phyloP scores from a whole-genome alignment of 2,329 filamentous ascomycete species.

The Rosellinia necatrix region DNA sequence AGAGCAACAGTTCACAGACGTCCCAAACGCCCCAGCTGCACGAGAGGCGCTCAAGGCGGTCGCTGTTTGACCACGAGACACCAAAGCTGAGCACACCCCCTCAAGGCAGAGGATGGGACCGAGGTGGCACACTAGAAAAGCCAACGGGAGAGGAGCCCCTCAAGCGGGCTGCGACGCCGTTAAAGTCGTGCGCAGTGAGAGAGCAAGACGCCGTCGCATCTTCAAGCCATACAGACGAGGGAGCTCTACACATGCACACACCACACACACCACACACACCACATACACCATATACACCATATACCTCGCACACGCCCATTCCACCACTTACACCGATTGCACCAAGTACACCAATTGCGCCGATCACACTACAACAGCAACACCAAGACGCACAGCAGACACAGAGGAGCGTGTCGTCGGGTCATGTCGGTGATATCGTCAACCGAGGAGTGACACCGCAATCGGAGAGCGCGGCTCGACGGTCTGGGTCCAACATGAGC shows the following conservation, averaged over 20 bases:
- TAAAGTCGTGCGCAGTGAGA: constrained; percentile 28
- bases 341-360: too few relatives aligned
- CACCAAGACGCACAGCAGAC: constrained; percentile 17
- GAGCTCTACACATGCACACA: constrained; percentile 23
- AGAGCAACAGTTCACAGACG: constrained; percentile 47
- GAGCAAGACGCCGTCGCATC: constrained; percentile 27
- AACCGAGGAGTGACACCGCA: constrained; percentile 31
- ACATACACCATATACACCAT: too few relatives aligned
- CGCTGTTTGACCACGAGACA: constrained; percentile 35
- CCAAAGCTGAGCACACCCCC: constrained; percentile 35
- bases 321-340: too few relatives aligned
- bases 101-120: constrained; percentile 16
- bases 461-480: constrained; percentile 40
- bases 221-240: constrained; percentile 24
- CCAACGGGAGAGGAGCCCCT: constrained; percentile 16
- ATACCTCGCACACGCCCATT: too few relatives aligned
- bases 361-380: too few relatives aligned
- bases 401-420: constrained; percentile 50
- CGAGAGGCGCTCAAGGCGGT: constrained; percentile 38
- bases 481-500: constrained; percentile 59
- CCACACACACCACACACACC: too few relatives aligned
- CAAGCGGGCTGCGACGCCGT: constrained; percentile 17
- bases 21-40: constrained; percentile 37
- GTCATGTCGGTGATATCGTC: constrained; percentile 35
- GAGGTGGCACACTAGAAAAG: constrained; percentile 22